Percentiles rank a stretch among this genome's conserved stretches.
Evolutionary conservation across 495 filamentous ascomycete genomes (phyloP).

Genomic region (Aspergillus leporis): DNA sequence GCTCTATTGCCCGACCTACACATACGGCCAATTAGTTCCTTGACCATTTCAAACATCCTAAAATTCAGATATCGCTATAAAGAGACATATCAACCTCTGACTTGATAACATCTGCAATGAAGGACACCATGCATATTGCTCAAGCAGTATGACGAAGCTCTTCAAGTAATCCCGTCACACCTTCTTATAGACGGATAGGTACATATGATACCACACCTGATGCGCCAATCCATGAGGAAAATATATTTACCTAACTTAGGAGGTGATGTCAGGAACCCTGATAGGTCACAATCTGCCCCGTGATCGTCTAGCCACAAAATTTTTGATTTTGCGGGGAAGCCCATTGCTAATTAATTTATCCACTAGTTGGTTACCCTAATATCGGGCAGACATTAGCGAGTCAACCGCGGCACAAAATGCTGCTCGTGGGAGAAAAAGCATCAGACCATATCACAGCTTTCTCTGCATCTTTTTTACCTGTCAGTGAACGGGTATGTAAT

Average conservation of each 20-base stretch:
- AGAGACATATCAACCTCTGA: not conserved
- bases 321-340: not conserved
- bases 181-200: not conserved
- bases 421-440: too few species aligned
- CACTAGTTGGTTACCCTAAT: too few species aligned
- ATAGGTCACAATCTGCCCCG: not conserved
- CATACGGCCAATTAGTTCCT: not conserved
- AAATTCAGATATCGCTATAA: not conserved
- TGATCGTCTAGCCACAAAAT: not conserved
- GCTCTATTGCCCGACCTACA: not conserved
- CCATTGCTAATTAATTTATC: not conserved
- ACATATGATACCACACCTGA: not conserved
- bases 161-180: not conserved
- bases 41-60: not conserved
- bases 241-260: too few species aligned
- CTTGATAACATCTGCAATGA: slow-evolving; percentile 12
- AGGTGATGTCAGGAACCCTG: not conserved
- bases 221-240: too few species aligned
- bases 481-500: too few species aligned
- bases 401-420: not conserved
- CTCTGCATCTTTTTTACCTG: too few species aligned
- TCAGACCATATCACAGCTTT: too few species aligned
- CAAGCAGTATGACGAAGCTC: not conserved
- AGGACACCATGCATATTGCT: not conserved
- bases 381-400: too few species aligned